A percentile compares a stretch with the other conserved stretches of the same genome.
Conservation (phyloP, 2,329 filamentous ascomycete species). For the Fusarium cyanostomum region DNA sequence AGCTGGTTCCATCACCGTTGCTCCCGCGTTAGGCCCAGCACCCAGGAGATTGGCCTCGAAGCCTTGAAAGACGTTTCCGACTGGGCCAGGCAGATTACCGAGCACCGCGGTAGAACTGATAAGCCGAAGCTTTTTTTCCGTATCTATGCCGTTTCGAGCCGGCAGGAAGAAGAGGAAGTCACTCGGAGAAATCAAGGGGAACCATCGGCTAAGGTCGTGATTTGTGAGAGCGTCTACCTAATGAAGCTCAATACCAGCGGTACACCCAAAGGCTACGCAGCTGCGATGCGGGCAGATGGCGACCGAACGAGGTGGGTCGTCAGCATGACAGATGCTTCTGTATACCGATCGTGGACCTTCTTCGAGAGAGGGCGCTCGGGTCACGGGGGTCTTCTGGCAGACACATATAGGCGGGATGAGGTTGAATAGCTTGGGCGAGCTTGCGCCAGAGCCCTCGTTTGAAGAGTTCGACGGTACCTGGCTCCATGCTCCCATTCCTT, state of each 20-base stretch:
- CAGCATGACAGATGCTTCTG: conserved; percentile 65
- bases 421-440: conserved; percentile 4
- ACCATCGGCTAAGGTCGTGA: conserved; percentile 63
- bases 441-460: conserved; percentile 18
- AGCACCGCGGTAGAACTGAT: conserved; percentile 66
- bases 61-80: conserved; percentile 31
- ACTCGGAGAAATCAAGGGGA: conserved; percentile 62
- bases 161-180: conserved; percentile 70
- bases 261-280: conserved; percentile 73
- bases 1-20: conserved; percentile 27
- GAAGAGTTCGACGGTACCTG: conserved; percentile 11
- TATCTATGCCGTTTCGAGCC: conserved; percentile 58
- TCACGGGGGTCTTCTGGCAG: conserved; percentile 37
- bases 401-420: conserved; percentile 28
- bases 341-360: conserved; percentile 46
- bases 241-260: conserved; percentile 69
- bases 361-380: conserved; percentile 44
- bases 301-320: conserved; percentile 72
- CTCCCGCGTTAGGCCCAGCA: conserved; percentile 30
- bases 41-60: conserved; percentile 38
- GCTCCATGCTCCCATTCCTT: conserved; percentile 18
- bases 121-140: conserved; percentile 65
- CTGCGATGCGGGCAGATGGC: conserved; percentile 71
- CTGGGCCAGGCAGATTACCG: conserved; percentile 35
- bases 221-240: conserved; percentile 60